These are phyloP conservation scores for Gyrodon lividus DNA, from an alignment of 768 basidiomycete genomes.

Conservation along the genomic window DNA sequence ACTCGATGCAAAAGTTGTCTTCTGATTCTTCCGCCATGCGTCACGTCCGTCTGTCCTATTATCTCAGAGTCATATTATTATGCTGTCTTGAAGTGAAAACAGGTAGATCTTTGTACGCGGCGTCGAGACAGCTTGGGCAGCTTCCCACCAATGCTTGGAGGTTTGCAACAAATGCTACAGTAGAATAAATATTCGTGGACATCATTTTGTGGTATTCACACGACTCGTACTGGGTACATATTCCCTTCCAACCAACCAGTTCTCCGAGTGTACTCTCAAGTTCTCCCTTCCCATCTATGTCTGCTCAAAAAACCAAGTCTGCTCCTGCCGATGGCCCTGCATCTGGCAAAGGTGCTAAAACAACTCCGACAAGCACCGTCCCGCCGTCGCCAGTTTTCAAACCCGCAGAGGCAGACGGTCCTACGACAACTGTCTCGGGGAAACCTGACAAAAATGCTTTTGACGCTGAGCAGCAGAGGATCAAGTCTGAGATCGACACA, in stretches of 20 bases:
- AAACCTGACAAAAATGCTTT: constrained; percentile 86
- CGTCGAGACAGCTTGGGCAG: background rate
- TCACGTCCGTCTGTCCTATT: background rate
- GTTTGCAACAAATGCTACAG: background rate
- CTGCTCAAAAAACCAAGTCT: constrained; percentile 56
- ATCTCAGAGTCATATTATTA: background rate
- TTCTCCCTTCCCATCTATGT: constrained; percentile 21
- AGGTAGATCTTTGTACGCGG: background rate
- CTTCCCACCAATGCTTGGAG: background rate
- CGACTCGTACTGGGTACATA: constrained; percentile 15
- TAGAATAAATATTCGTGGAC: background rate
- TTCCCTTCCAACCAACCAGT: constrained; percentile 31
- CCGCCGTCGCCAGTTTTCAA: constrained; percentile 28
- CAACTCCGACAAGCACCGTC: constrained; percentile 27
- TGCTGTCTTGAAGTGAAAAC: background rate
- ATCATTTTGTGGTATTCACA: constrained; percentile 14
- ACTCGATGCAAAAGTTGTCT: constrained; percentile 68
- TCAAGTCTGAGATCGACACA: constrained; percentile 82
- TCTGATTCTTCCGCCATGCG: constrained; percentile 38
- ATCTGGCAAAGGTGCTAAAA: constrained; percentile 22
- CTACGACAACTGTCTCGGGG: constrained; percentile 36
- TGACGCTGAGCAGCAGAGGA: constrained; percentile 79
- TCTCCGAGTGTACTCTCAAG: constrained; percentile 17
- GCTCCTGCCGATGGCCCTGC: constrained; percentile 47
- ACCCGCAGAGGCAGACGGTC: constrained; percentile 16